These are phyloP conservation scores for Pythium folliculosum DNA, from an alignment of 352 stramenopile genomes.

Conservation along the genomic window DNA sequence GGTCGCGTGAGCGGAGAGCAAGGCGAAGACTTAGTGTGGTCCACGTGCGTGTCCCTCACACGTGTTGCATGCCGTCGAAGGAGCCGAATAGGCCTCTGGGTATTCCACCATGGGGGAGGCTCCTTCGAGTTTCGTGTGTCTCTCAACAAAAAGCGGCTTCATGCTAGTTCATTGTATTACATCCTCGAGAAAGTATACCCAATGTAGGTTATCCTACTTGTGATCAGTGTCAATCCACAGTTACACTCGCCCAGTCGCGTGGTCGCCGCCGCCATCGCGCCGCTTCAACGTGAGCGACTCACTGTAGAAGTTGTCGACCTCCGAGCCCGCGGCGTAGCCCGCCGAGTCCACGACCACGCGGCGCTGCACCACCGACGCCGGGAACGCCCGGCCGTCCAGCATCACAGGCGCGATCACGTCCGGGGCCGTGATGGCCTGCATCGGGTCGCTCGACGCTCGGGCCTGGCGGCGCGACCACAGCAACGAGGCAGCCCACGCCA, in stretches of 20 bases:
- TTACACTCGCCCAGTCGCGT: background rate
- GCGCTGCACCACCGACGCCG: background rate
- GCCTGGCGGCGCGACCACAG: background rate
- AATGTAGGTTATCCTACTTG: too few species aligned
- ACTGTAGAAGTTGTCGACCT: background rate
- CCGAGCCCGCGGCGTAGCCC: background rate
- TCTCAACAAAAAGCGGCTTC: too few species aligned
- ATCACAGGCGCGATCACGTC: slow-evolving; percentile 4
- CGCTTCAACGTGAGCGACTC: background rate
- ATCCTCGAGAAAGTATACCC: too few species aligned
- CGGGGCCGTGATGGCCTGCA: background rate
- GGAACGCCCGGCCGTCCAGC: slow-evolving; percentile 3
- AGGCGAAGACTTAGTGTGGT: background rate
- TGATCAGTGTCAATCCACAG: too few species aligned
- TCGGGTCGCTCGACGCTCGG: background rate
- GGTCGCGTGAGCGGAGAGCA: slow-evolving; percentile 35
- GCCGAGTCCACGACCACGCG: background rate
- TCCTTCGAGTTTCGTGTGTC: too few species aligned
- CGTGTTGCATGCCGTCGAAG: too few species aligned
- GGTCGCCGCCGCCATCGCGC: background rate
- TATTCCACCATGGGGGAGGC: too few species aligned
- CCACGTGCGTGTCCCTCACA: too few species aligned
- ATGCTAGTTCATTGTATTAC: too few species aligned
- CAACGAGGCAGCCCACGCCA: background rate
- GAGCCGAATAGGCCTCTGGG: too few species aligned